Base-by-base conservation (phyloP, 257 asterid genomes). In the Solanum chilense region DNA sequence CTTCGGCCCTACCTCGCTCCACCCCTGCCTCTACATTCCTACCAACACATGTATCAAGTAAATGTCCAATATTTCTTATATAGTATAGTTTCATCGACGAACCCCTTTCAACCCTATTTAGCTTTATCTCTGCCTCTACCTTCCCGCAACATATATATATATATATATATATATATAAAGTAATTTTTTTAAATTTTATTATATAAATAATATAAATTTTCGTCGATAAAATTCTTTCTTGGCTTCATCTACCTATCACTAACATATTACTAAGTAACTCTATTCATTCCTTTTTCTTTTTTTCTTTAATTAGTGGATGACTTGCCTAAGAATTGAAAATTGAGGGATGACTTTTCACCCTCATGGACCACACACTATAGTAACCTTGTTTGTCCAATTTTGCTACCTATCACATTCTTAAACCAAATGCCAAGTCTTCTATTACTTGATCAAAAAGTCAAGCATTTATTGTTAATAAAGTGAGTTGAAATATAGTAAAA, bases 181-280 rank as follows among this genome's bases (percentile, higher is more conserved):
- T 68, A 27, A 68, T 3, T 68, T 3, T 14, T 6, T 14, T 11
- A 1, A 42, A 10, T 42, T 58, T 49, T 49, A 12, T 12, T 13
- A 13, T 47, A 13, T 47, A 47, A 6, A 37, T 12, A 45, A 1
- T 45, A 45, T 45, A 45, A 13, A 13, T 45, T 45, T 45, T 5
- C 5, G 1, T 14, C 2, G 0, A 8, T 60, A 3, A 60, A 60
- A n/a, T 0, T 6, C 29, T 11, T 23, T 60, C 1, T 9, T 23
- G 0, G 0, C 29, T 23, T 0, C 64, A 18, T 0, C 64, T 23
- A 60, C 0, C 27, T 60, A 5, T 23, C 37, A 68, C 18, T 21
- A 14, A 6, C 5, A 27, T 27, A 68, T 1, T 68, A 68, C 8
- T 1, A 27, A 13, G 5, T 68, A 68, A 68, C 39, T 68, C 11